A percentile compares a stretch with the other conserved stretches of the same genome.
Conservation (phyloP, 2,329 filamentous ascomycete genomes). For the Claviceps maximensis region DNA sequence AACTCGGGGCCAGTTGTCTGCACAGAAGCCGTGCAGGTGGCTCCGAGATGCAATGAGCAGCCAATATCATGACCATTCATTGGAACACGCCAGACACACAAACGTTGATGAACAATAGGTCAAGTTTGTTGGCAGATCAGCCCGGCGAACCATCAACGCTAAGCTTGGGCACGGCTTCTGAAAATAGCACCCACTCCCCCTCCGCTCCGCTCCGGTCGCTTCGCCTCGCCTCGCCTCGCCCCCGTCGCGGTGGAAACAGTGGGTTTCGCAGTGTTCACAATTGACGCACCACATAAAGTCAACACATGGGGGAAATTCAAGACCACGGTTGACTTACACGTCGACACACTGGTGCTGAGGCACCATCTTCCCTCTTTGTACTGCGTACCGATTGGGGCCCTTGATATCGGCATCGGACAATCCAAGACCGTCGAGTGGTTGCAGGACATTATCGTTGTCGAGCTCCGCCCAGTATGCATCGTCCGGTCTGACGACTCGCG, state of each 20-base stretch:
- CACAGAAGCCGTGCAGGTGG: neutral
- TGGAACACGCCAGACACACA: neutral
- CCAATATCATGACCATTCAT: neutral
- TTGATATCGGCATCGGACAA: conserved; percentile 13
- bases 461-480: conserved; percentile 1
- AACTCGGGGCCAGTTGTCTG: neutral
- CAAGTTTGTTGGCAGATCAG: conserved; percentile 6
- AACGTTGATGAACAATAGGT: neutral
- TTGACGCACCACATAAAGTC: neutral
- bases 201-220: no score
- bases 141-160: neutral
- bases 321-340: conserved; percentile 15
- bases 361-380: conserved; percentile 20
- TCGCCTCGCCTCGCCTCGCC: neutral
- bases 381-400: conserved; percentile 17
- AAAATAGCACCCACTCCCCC: neutral
- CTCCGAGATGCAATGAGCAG: neutral
- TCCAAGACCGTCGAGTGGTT: conserved; percentile 16
- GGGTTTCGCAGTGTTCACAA: neutral
- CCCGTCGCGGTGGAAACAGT: neutral
- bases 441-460: conserved; percentile 10
- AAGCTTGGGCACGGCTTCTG: neutral
- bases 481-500: conserved; percentile 1
- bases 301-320: neutral
- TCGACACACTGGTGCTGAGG: conserved; percentile 12